These are phyloP conservation scores for Stagonosporopsis vannaccii DNA, from an alignment of 2,329 filamentous ascomycete species.

Conservation along the genomic window DNA sequence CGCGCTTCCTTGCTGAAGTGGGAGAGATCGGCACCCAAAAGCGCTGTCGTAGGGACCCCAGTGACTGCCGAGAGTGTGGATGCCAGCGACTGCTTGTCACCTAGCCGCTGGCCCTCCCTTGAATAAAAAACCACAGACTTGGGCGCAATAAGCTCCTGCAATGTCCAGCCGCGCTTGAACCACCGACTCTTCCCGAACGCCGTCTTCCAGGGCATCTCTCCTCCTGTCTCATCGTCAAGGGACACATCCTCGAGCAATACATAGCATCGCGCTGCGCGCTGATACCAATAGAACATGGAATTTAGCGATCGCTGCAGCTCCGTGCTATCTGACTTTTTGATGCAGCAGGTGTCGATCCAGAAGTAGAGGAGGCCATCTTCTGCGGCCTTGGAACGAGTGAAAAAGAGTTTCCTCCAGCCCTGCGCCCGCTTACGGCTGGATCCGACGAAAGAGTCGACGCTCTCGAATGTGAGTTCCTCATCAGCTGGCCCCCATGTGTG, in stretches of 20 bases:
- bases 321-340: neutral
- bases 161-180: neutral
- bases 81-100: neutral
- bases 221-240: too few relatives aligned
- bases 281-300: neutral
- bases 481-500: neutral
- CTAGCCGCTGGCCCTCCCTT: neutral
- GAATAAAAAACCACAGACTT: neutral
- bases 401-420: too few relatives aligned
- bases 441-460: too few relatives aligned
- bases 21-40: neutral
- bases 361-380: neutral
- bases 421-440: too few relatives aligned
- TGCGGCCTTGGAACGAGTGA: too few relatives aligned
- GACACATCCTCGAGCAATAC: neutral
- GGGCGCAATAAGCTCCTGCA: neutral
- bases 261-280: neutral
- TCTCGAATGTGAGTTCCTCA: too few relatives aligned
- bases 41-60: neutral
- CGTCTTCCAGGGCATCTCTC: too few relatives aligned
- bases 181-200: neutral
- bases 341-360: constrained; percentile 2
- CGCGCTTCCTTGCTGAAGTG: neutral
- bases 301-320: neutral
- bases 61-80: neutral